Evolutionary conservation across 768 basidiomycete species (phyloP).

Genomic region (Boletus reticuloceps): DNA sequence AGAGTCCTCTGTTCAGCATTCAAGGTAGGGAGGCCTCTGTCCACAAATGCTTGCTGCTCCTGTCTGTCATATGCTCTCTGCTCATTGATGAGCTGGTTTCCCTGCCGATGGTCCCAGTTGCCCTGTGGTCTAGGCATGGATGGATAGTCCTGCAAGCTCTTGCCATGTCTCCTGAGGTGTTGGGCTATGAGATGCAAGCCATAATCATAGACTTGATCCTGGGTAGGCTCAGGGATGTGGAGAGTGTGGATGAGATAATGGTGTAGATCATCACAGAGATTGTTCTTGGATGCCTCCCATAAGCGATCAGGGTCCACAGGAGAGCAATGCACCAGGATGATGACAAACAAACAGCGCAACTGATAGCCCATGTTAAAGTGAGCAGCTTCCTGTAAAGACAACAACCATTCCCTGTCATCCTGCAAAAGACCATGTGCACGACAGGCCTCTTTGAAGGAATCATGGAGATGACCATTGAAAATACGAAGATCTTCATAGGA

Average conservation of each 20-base stretch:
- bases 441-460: constrained; percentile 42
- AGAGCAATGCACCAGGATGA: neutral
- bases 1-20: neutral
- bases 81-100: constrained; percentile 18
- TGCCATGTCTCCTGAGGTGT: neutral
- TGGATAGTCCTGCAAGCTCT: neutral
- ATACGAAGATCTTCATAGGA: constrained; percentile 4
- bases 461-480: constrained; percentile 12
- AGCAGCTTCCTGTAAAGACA: constrained; percentile 41
- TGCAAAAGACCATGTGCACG: constrained; percentile 40
- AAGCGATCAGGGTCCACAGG: constrained; percentile 28
- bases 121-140: neutral
- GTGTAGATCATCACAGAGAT: constrained; percentile 8
- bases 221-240: neutral
- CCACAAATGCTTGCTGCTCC: neutral
- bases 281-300: neutral
- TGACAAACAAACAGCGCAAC: neutral
- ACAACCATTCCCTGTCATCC: constrained; percentile 46
- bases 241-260: neutral
- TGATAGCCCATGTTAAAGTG: neutral
- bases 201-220: neutral
- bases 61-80: constrained; percentile 1
- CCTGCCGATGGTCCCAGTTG: constrained; percentile 9
- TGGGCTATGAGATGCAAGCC: neutral
- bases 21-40: neutral